Evolutionary conservation across 106 monocot species (phyloP).

Genomic region (Allium cepa): DNA sequence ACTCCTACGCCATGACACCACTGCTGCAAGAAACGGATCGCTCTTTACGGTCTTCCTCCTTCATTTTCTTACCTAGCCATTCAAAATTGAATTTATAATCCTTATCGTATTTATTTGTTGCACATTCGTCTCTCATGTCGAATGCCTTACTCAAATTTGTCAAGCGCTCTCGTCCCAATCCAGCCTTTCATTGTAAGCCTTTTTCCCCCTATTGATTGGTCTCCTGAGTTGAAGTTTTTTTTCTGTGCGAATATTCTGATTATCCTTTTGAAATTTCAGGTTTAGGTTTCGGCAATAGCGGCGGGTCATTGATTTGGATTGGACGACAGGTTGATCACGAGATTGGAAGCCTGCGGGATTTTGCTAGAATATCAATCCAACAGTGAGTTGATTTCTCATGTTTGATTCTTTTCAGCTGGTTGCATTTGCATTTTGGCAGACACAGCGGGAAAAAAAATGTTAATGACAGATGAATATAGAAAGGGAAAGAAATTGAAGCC

Average conservation of each 20-base stretch:
- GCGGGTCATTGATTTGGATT: not conserved
- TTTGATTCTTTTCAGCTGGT: not conserved
- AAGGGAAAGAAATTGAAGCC: too few relatives aligned
- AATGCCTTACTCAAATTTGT: not conserved
- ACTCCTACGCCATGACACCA: not conserved
- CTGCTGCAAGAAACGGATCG: not conserved
- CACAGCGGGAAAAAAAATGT: not conserved
- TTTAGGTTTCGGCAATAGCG: constrained; percentile 7
- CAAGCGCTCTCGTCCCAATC: constrained; percentile 7
- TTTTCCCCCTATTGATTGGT: not conserved
- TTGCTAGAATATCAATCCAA: not conserved
- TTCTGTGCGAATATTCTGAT: not conserved
- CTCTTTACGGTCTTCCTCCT: not conserved
- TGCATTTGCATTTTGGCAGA: not conserved
- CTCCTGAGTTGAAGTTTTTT: not conserved
- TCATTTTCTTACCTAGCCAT: not conserved
- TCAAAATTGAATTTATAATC: not conserved
- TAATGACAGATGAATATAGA: too few relatives aligned
- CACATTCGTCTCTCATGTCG: constrained; percentile 3
- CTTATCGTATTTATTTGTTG: not conserved
- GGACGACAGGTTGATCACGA: not conserved
- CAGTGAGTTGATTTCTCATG: not conserved
- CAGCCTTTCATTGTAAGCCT: constrained; percentile 3
- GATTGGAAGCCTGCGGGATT: not conserved
- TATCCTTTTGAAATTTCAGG: not conserved